These are phyloP conservation scores for Petasospora fabianii DNA, from an alignment of 1,139 yeast genomes.

Conservation along the genomic window DNA sequence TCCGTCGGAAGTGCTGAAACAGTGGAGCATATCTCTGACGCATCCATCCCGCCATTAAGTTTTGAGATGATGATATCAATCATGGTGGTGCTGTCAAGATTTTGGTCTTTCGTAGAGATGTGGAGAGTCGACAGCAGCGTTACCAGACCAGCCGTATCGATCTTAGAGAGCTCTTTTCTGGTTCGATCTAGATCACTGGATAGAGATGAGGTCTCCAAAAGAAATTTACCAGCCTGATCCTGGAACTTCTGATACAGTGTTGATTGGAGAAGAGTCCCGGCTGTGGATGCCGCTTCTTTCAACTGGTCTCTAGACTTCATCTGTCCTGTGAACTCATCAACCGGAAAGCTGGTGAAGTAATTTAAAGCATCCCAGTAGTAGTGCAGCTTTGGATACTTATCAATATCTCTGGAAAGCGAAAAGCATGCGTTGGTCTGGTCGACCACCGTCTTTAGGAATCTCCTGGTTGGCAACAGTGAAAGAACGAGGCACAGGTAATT, in stretches of 20 bases:
- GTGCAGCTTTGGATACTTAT: constrained; percentile 1
- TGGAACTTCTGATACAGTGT: constrained; percentile 2
- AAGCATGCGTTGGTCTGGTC: constrained; percentile 29
- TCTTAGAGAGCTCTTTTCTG: constrained; percentile 1
- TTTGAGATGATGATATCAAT: constrained; percentile 1
- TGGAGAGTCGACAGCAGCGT: constrained; percentile 1
- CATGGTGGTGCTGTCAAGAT: not conserved
- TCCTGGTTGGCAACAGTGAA: constrained; percentile 42
- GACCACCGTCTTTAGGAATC: constrained; percentile 34
- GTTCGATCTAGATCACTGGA: constrained; percentile 1
- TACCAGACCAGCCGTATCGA: constrained; percentile 4
- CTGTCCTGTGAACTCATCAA: constrained; percentile 41
- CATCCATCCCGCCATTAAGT: not conserved
- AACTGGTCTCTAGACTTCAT: constrained; percentile 22
- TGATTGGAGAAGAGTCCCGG: constrained; percentile 23
- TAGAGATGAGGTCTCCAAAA: constrained; percentile 2
- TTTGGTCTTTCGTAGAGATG: not conserved
- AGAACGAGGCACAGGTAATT: constrained; percentile 32
- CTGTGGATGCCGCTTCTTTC: constrained; percentile 15
- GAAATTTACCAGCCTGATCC: constrained; percentile 7
- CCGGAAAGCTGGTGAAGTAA: constrained; percentile 36
- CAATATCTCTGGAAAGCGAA: constrained; percentile 3
- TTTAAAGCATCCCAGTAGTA: constrained; percentile 18
- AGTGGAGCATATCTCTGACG: constrained; percentile 1
- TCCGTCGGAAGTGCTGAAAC: constrained; percentile 1